phyloP scores from a whole-genome alignment of 352 stramenopile species.

The Phytophthora tubulina region DNA sequence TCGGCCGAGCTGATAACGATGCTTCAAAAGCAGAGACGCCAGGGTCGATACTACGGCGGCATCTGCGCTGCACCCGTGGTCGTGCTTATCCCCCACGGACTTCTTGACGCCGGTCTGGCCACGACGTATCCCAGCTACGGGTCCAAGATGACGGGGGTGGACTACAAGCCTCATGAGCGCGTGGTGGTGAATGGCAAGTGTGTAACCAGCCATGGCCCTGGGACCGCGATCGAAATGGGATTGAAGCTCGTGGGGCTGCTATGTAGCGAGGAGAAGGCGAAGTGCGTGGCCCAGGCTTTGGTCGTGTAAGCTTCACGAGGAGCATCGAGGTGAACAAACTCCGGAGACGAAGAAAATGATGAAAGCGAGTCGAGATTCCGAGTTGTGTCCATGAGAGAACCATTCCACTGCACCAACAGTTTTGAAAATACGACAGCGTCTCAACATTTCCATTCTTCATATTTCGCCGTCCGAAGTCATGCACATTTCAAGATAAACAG shows the following conservation, averaged over 20 bases:
- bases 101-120: constrained; percentile 49
- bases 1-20: constrained; percentile 58
- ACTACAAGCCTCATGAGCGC: constrained; percentile 50
- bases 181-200: constrained; percentile 76
- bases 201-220: constrained; percentile 73
- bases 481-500: too few relatives aligned
- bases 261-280: constrained; percentile 60
- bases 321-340: too few relatives aligned
- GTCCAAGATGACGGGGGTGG: constrained; percentile 51
- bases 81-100: constrained; percentile 61
- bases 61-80: constrained; percentile 76
- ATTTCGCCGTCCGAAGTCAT: too few relatives aligned
- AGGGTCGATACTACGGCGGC: constrained; percentile 69
- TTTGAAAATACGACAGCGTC: too few relatives aligned
- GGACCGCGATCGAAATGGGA: constrained; percentile 79
- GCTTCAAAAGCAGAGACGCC: constrained; percentile 64
- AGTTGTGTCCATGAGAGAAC: too few relatives aligned
- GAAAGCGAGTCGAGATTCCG: too few relatives aligned
- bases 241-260: constrained; percentile 78
- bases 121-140: constrained; percentile 71
- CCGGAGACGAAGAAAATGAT: too few relatives aligned
- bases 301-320: neutral
- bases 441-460: too few relatives aligned
- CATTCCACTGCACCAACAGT: too few relatives aligned
- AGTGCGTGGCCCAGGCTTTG: constrained; percentile 55